phyloP scores from a whole-genome alignment of 2,329 filamentous ascomycete species.

The Xenoacremonium recifei region DNA sequence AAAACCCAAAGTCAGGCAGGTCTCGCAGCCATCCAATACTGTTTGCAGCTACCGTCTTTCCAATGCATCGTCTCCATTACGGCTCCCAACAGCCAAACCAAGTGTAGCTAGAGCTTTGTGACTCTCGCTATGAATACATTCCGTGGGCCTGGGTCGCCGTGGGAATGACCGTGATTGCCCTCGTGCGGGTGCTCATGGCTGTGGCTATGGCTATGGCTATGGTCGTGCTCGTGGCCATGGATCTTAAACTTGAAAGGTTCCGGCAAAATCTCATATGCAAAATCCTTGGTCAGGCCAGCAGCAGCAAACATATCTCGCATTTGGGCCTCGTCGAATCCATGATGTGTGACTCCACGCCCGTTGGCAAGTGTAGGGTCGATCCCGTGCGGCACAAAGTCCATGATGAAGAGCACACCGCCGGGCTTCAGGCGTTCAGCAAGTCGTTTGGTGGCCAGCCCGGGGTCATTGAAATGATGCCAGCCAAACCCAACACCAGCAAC shows the following conservation, averaged over 20 bases:
- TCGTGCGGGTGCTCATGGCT: slow-evolving; percentile 5
- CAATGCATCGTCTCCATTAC: too few relatives aligned
- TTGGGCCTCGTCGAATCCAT: slow-evolving; percentile 62
- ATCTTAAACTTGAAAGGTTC: slow-evolving; percentile 45
- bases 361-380: slow-evolving; percentile 22
- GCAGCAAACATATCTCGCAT: slow-evolving; percentile 60
- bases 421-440: slow-evolving; percentile 61
- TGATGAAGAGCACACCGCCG: slow-evolving; percentile 65
- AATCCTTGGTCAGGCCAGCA: slow-evolving; percentile 59
- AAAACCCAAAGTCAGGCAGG: too few relatives aligned
- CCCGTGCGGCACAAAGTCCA: slow-evolving; percentile 63
- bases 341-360: slow-evolving; percentile 57
- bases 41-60: too few relatives aligned
- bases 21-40: too few relatives aligned
- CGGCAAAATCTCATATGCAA: slow-evolving; percentile 55
- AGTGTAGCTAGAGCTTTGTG: slow-evolving; percentile 39
- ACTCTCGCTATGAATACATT: slow-evolving; percentile 48
- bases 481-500: slow-evolving; percentile 61
- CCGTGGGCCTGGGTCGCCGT: slow-evolving; percentile 12
- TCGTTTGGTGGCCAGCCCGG: slow-evolving; percentile 55
- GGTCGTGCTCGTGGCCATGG: slow-evolving; percentile 1
- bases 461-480: slow-evolving; percentile 68
- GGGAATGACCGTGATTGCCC: slow-evolving; percentile 4
- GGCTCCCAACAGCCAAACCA: too few relatives aligned
- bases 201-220: slow-evolving; percentile 16